A percentile compares a stretch with the other conserved stretches of the same genome.
phyloP scores from a whole-genome alignment of 73 alveolate species.

The Stentor roeselii region DNA sequence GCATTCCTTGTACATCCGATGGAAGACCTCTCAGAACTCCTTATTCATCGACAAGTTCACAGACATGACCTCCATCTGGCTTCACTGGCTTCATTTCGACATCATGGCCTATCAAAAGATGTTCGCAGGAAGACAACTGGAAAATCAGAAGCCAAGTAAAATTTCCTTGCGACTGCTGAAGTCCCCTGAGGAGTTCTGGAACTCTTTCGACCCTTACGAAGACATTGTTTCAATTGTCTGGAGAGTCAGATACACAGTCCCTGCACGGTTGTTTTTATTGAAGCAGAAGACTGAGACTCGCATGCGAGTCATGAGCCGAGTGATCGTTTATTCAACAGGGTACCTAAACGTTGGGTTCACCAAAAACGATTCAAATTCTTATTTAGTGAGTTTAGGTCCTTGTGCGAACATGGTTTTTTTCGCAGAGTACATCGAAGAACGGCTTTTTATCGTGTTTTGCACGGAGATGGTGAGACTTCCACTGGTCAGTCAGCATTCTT shows the following conservation, averaged over 20 bases:
- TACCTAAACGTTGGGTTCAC: not conserved
- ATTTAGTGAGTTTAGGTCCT: not conserved
- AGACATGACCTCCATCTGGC: not conserved
- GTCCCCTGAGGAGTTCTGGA: constrained; percentile 15
- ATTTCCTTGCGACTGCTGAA: not conserved
- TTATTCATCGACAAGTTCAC: not conserved
- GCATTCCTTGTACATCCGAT: not conserved
- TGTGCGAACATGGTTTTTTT: constrained; percentile 2
- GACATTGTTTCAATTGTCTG: not conserved
- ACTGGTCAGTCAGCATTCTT: not conserved
- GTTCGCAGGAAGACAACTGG: not conserved
- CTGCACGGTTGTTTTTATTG: not conserved
- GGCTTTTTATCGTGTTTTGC: not conserved
- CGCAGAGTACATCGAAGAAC: not conserved
- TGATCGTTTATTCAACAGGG: not conserved
- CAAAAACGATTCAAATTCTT: not conserved
- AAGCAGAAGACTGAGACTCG: not conserved
- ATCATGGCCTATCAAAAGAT: not conserved
- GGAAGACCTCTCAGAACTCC: not conserved
- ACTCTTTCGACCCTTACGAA: not conserved
- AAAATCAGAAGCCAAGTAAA: too few relatives aligned
- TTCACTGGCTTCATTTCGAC: not conserved
- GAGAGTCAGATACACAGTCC: not conserved
- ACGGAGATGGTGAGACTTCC: not conserved
- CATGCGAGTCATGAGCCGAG: not conserved